These are phyloP conservation scores for Sclerotinia spermophila DNA, from an alignment of 2,329 filamentous ascomycete species.

Conservation along the genomic window DNA sequence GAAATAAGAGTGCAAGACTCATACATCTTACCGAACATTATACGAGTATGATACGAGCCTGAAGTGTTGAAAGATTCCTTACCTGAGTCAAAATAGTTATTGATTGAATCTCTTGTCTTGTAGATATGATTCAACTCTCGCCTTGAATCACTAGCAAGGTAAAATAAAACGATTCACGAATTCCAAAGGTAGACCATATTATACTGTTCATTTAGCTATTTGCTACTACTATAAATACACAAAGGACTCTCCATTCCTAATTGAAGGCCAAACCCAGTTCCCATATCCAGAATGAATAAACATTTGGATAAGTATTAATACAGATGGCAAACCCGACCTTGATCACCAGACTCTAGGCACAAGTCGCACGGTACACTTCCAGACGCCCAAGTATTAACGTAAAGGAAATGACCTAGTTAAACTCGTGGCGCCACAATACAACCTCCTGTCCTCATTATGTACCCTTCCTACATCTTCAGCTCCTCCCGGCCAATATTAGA, in stretches of 20 bases:
- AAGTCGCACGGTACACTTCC: neutral
- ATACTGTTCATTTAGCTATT: neutral
- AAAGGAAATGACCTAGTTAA: slow-evolving; percentile 7
- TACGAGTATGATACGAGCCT: too few relatives aligned
- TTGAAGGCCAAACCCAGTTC: neutral
- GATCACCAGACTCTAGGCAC: neutral
- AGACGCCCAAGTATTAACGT: slow-evolving; percentile 8
- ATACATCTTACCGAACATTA: neutral
- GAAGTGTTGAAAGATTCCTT: neutral
- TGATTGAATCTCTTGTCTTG: neutral
- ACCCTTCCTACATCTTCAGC: neutral
- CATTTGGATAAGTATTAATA: neutral
- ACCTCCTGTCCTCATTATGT: slow-evolving; percentile 8
- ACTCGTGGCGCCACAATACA: slow-evolving; percentile 14
- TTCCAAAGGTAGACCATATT: neutral
- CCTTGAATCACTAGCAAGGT: neutral
- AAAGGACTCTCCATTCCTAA: neutral
- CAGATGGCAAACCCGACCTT: neutral
- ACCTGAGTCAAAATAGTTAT: neutral
- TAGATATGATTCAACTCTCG: too few relatives aligned
- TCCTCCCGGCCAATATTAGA: neutral
- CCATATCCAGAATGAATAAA: slow-evolving; percentile 1
- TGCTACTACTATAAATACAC: neutral
- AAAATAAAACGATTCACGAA: neutral
- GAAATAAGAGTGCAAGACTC: neutral